Base-by-base conservation (phyloP, 2,329 filamentous ascomycete genomes). In the Ophiostoma perfectum region DNA sequence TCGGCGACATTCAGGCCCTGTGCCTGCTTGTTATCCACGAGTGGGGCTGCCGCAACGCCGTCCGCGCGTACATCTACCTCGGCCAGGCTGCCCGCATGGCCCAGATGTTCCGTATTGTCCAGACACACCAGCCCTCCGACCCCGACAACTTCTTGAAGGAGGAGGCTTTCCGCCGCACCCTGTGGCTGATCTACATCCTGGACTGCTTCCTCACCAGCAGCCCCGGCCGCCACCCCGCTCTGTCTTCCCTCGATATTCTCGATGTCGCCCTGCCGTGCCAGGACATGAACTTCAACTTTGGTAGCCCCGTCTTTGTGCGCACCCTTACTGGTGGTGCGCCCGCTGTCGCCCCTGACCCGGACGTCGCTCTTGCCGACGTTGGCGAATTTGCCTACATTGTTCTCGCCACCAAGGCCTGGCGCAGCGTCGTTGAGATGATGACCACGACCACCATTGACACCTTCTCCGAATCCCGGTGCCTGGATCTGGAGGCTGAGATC, bases 341-440 rank as follows among this genome's bases (percentile, higher is more conserved):
- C 9, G 78, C 74, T 70, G 77, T 71, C 72, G 81, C 72, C 65
- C 76, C 76, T 69, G 81, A 80, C 38, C 73, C 77, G 16, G 71
- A 75, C 49, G 76, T 76, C 1, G 75, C 78, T 1, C 76, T 80
- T n/a, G 79, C 78, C 27, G 84, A 87, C 42, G 81, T 87, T 27
- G 85, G 85, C 73, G 85, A 88, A 74, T 87, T 86, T 70, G 85
- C 84, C 12, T 83, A 86, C 74, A 87, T 88, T 69, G 84, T 87
- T 4, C 78, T 86, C 69, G 84, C 85, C 5, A 84, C 84, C 27
- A 84, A 84, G 74, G 83, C 85, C 67, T 88, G 85, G 85, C 84
- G 85, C 67, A 85, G 86, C 69, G 84, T 86, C 0, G 83, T 88
- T 39, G 82, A 83, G 73, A 86, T 87, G 83, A 81, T 88, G 72